Base-by-base conservation (phyloP, 2,329 filamentous ascomycete genomes). In the Mycocentrospora acerina region DNA sequence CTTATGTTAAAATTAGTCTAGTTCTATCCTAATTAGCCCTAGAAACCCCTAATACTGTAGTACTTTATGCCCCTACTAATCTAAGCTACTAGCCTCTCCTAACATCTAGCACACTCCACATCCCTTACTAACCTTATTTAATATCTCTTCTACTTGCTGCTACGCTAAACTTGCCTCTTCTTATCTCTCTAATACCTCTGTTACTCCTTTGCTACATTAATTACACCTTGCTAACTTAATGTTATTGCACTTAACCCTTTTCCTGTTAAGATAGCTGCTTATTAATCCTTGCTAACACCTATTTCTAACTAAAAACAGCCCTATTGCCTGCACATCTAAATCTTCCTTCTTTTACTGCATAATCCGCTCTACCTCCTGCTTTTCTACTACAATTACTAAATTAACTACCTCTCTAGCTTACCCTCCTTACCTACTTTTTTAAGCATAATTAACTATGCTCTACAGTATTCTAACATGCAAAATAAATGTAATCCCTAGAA, bases 401-500 rank as follows among this genome's bases (percentile, higher is more conserved):
- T 46, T 31, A 15, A 35, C 27, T 14, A 3, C n/a, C 29, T 45
- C 26, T 10, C 42, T 33, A 11, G 18, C 30, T 32, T 30, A 26
- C 12, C 42, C 31, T 4, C 34, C 38, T 2, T 34, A 35, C 16
- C 42, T 16, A 24, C 42, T 46, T n/a, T 35, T 39, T 29, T 46
- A 24, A 6, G 30, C 26, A 16, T 29, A 46, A 32, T 46, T 24
- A 16, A 27, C 42, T 17, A 46, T 46, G 29, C 42, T 46, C 39
- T 18, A 46, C 22, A 22, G 43, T 14, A 32, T 42, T 8, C 39
- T 28, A 8, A 46, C 32, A 29, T 46, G 32, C 25, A 46, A 16
- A 2, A 47, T 42, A n/a, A 34, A 42, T 24, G 44, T 24, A 35
- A 59, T 53, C 4, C 37, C 38, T n/a, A 22, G 19, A 27, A 45